Percentiles rank a stretch among this genome's conserved stretches.
phyloP scores from a whole-genome alignment of 2,329 filamentous ascomycete genomes.

The Didymella sp. region DNA sequence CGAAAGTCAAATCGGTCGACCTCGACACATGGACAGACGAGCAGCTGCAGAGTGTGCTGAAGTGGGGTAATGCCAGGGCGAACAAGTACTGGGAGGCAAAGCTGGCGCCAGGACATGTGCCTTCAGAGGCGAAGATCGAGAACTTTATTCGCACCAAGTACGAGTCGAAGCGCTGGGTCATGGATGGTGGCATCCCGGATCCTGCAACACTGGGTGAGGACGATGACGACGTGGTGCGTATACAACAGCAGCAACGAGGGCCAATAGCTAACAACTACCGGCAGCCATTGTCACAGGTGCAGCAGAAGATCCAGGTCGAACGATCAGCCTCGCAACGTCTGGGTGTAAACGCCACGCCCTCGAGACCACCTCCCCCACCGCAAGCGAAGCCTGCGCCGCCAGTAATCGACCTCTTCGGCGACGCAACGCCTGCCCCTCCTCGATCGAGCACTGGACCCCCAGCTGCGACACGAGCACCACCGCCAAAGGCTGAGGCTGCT shows the following conservation, averaged over 20 bases:
- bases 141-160: constrained; percentile 99
- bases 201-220: constrained; percentile 84
- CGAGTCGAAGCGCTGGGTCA: constrained; percentile 98
- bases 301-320: constrained; percentile 73
- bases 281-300: constrained; percentile 70
- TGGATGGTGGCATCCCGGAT: constrained; percentile 94
- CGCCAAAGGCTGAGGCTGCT: constrained; percentile 70
- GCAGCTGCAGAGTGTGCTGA: constrained; percentile 89
- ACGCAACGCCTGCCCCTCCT: constrained; percentile 68
- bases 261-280: constrained; percentile 18
- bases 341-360: constrained; percentile 44
- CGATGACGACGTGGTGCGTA: constrained; percentile 77
- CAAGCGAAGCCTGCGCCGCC: constrained; percentile 48
- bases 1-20: constrained; percentile 96
- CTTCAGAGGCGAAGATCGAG: constrained; percentile 97
- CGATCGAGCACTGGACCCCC: constrained; percentile 77
- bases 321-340: constrained; percentile 63
- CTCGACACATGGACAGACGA: constrained; percentile 99
- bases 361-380: constrained; percentile 40
- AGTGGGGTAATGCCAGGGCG: constrained; percentile 93
- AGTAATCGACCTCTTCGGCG: constrained; percentile 79
- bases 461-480: constrained; percentile 58
- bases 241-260: constrained; percentile 38
- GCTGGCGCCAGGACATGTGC: constrained; percentile 85
- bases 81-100: constrained; percentile 99